A percentile compares a stretch with the other conserved stretches of the same genome.
These are phyloP conservation scores for Thoreauomyces humboldtii DNA, from an alignment of 192 early-diverging fungal species.

Conservation along the genomic window DNA sequence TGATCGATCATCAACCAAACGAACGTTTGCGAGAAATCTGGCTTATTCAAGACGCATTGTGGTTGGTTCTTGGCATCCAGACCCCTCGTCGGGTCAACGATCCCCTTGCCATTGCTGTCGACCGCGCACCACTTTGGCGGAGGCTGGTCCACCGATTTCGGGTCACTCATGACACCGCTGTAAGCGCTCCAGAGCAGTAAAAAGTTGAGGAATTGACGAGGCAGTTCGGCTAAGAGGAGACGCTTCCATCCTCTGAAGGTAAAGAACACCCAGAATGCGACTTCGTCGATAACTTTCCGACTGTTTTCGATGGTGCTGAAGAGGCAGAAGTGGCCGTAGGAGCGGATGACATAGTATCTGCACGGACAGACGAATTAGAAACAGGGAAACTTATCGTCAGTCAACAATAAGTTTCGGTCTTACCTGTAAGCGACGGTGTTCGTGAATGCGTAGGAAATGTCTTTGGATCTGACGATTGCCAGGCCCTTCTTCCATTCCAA, in stretches of 20 bases:
- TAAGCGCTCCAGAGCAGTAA: conserved; percentile 35
- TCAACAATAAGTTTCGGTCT: too few species aligned
- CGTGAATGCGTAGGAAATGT: conserved; percentile 78
- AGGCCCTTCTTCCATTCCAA: conserved; percentile 69
- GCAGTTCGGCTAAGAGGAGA: conserved; percentile 76
- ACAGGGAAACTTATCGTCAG: too few species aligned
- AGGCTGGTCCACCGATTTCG: too few species aligned
- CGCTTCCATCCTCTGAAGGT: conserved; percentile 85
- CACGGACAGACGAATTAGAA: too few species aligned
- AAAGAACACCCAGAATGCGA: conserved; percentile 85
- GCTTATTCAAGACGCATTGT: not conserved
- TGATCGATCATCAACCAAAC: conserved; percentile 8
- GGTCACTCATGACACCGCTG: conserved; percentile 16
- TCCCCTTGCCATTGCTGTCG: not conserved
- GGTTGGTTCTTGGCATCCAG: not conserved
- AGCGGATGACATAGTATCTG: conserved; percentile 65
- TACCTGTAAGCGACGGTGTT: conserved; percentile 65
- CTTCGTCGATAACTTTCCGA: conserved; percentile 57
- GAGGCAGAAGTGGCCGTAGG: conserved; percentile 80
- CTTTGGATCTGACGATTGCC: conserved; percentile 58
- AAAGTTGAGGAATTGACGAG: conserved; percentile 69
- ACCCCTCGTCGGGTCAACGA: not conserved
- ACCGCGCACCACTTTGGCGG: not conserved
- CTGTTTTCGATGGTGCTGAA: conserved; percentile 70
- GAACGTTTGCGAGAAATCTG: not conserved